Evolutionary conservation across 1,139 yeast genomes (phyloP), one percentile per base, ranked within the genome.

Genomic region (Scheffersomyces quercinus): DNA sequence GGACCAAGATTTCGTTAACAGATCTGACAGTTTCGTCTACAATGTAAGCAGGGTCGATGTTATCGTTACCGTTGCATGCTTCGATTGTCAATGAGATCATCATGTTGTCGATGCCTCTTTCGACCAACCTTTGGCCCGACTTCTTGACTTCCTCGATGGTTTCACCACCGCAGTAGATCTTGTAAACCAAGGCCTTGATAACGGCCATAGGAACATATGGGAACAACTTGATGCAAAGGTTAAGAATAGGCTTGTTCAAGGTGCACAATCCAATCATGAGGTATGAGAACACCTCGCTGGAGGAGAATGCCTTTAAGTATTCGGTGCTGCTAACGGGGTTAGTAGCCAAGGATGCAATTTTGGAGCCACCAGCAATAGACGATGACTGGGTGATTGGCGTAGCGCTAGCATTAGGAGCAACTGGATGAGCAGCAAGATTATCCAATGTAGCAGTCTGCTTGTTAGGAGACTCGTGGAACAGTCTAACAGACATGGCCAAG

Each of bases 71-170:
- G 53, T 88, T 89, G 46, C 97, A 85, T 44, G 95, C 96, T 67
- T 93, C 99, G 43, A 90, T 90, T 14, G 97, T 89, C 65, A 90
- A 82, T 3, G 95, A 85, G 34, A 91, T 75, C 96, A 93, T 90
- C 95, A 90, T 88, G 70, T 91, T 91, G 54, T 88, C 82, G 59
- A 90, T 86, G 11, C 96, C 96, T 49, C 96, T 76, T 45, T 76
- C 65, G 45, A 81, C 73, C 52, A 93, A 74, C 48, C 81, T 72
- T 42, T 73, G 70, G 43, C 96, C 96, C 4, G 96, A 85, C 42
- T 72, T 64, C 45, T 79, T 73, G 16, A 90, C 95, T 52, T 90
- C 87, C 9, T 66, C 67, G 45, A 84, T 75, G 42, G 80, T 82
- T 56, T 88, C 95, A 41, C 99, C 99, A 32, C 98, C 98, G 62